phyloP scores from a whole-genome alignment of 2,329 filamentous ascomycete genomes.

The Botrytis pseudocinerea region DNA sequence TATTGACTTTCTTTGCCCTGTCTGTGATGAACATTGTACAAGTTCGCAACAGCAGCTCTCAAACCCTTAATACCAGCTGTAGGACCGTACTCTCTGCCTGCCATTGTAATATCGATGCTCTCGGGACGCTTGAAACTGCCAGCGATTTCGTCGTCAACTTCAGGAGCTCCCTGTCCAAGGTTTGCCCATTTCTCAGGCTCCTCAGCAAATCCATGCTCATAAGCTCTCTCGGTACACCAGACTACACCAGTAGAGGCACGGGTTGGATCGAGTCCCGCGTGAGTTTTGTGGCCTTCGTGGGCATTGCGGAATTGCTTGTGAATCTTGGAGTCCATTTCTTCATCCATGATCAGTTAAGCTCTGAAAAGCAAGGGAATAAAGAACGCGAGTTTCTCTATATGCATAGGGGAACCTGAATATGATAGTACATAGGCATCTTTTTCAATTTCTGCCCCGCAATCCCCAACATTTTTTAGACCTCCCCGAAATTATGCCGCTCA shows the following conservation, averaged over 20 bases:
- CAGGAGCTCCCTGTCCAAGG: constrained; percentile 88
- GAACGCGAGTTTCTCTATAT: neutral
- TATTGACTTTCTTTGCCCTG: constrained; percentile 86
- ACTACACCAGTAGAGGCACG: constrained; percentile 91
- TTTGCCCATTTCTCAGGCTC: constrained; percentile 86
- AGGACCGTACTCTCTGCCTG: constrained; percentile 85
- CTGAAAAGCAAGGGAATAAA: neutral
- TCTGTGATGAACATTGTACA: constrained; percentile 93
- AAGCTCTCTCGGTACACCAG: constrained; percentile 86
- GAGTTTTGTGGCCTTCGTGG: constrained; percentile 86
- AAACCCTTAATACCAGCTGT: constrained; percentile 92
- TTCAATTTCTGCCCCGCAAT: constrained; percentile 5
- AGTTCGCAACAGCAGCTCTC: constrained; percentile 80
- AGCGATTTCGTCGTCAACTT: constrained; percentile 89
- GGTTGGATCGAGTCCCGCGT: constrained; percentile 85
- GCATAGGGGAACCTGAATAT: neutral
- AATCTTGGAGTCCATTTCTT: constrained; percentile 80
- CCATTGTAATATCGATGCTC: constrained; percentile 73
- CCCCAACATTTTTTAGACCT: neutral
- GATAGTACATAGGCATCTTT: neutral
- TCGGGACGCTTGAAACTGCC: constrained; percentile 84
- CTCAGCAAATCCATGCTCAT: constrained; percentile 85
- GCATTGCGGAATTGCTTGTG: constrained; percentile 87
- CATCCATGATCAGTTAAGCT: neutral
- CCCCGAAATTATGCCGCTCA: neutral